Conservation (phyloP, 1,284 basidiomycete genomes). For the Leccinum laetum region DNA sequence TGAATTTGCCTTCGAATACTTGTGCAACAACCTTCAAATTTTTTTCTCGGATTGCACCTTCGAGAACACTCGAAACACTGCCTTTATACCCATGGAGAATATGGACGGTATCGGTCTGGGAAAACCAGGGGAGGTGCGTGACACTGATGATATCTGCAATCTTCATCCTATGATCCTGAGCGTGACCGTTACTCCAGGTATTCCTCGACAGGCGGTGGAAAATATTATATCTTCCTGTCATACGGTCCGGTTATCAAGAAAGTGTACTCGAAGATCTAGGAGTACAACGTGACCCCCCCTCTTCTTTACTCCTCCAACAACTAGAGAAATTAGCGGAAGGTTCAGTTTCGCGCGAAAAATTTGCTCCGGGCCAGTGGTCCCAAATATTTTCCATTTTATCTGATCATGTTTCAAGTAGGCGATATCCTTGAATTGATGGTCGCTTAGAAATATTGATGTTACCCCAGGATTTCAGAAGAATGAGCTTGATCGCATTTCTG, state of each 20-base stretch:
- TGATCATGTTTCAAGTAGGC: not conserved
- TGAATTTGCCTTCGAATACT: constrained; percentile 67
- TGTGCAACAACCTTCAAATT: constrained; percentile 66
- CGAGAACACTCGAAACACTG: constrained; percentile 46
- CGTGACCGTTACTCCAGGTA: constrained; percentile 45
- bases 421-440: not conserved
- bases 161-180: not conserved
- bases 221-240: constrained; percentile 70
- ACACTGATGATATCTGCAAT: not conserved
- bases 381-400: no score
- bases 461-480: no score
- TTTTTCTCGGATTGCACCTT: constrained; percentile 58
- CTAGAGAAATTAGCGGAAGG: constrained; percentile 33
- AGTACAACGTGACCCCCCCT: constrained; percentile 70
- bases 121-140: constrained; percentile 63
- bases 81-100: constrained; percentile 69
- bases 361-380: not conserved
- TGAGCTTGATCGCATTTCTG: no score
- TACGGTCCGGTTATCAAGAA: no score
- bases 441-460: not conserved
- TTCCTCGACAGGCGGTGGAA: constrained; percentile 72
- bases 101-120: constrained; percentile 39
- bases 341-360: not conserved
- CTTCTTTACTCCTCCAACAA: constrained; percentile 57
- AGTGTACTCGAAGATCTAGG: constrained; percentile 63